These are phyloP conservation scores for Botrytis byssoidea DNA, from an alignment of 2,329 filamentous ascomycete species.

Conservation along the genomic window DNA sequence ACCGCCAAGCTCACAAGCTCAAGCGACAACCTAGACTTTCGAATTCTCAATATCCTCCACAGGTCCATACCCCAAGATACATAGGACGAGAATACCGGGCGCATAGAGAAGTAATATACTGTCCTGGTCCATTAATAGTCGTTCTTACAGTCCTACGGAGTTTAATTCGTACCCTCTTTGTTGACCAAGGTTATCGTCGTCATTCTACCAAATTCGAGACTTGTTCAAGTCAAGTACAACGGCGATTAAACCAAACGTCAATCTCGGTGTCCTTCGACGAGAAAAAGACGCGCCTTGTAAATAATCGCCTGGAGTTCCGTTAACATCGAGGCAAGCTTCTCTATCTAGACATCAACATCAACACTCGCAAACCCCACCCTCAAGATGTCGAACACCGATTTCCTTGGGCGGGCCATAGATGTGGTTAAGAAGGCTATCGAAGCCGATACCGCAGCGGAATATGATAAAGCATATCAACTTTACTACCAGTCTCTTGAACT, in stretches of 20 bases:
- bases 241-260: background rate
- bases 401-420: slow-evolving; percentile 93
- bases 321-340: background rate
- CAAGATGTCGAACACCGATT: slow-evolving; percentile 93
- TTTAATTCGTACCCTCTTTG: background rate
- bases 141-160: background rate
- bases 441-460: slow-evolving; percentile 90
- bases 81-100: background rate
- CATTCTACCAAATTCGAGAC: slow-evolving; percentile 5
- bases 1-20: slow-evolving; percentile 15
- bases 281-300: background rate
- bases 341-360: background rate
- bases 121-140: background rate
- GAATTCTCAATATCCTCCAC: slow-evolving; percentile 21
- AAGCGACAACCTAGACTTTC: slow-evolving; percentile 26
- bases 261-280: background rate
- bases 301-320: background rate
- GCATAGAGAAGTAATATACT: background rate
- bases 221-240: background rate
- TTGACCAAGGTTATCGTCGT: background rate
- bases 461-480: slow-evolving; percentile 92
- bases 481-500: slow-evolving; percentile 97
- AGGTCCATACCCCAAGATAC: background rate
- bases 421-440: slow-evolving; percentile 98
- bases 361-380: slow-evolving; percentile 15